These are phyloP conservation scores for Aspergillus novoparasiticus DNA, from an alignment of 2,329 filamentous ascomycete genomes.

Conservation along the genomic window DNA sequence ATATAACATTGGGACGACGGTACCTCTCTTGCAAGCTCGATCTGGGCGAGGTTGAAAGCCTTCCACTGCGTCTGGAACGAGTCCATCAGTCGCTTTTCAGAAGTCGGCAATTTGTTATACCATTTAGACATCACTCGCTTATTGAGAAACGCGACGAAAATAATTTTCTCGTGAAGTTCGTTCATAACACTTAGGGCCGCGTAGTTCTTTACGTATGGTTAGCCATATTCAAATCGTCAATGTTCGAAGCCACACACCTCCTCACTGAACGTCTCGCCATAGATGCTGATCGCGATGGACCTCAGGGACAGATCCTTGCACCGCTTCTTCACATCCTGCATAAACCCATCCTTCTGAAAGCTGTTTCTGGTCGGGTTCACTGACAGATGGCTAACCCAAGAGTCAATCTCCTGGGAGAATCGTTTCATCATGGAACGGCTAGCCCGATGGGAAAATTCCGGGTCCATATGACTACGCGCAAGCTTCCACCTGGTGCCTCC, in stretches of 20 bases:
- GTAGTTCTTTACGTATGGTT: not conserved
- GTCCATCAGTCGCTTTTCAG: not conserved
- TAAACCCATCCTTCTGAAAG: not conserved
- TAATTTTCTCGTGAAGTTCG: not conserved
- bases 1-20: not conserved
- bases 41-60: not conserved
- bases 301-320: not conserved
- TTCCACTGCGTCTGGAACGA: not conserved
- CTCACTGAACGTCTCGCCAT: not conserved
- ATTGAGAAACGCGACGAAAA: not conserved
- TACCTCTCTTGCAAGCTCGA: not conserved
- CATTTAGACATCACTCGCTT: not conserved
- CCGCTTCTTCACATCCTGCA: not conserved
- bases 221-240: not conserved
- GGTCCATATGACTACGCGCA: not conserved
- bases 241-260: not conserved
- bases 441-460: not conserved
- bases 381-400: not conserved
- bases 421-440: not conserved
- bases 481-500: not conserved
- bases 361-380: not conserved
- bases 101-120: not conserved
- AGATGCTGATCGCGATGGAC: not conserved
- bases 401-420: not conserved
- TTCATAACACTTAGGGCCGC: not conserved